Evolutionary conservation across 2,329 filamentous ascomycete genomes (phyloP), one percentile per base, ranked within the genome.

Genomic region (Pseudogymnoascus sp.): DNA sequence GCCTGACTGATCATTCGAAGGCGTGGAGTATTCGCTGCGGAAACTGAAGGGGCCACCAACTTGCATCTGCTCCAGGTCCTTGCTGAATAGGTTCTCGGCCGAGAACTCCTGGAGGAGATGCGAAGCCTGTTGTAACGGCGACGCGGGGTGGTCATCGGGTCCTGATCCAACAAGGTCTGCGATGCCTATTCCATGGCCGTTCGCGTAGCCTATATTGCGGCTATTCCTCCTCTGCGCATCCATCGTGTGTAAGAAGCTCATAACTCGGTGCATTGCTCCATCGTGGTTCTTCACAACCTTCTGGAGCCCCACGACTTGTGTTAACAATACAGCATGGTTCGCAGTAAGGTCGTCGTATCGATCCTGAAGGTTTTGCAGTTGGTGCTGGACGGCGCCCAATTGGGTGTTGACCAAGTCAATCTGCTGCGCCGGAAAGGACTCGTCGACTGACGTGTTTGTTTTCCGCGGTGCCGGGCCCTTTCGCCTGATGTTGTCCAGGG

Each of bases 391-490:
- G 8, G 92, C 93, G 60, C 91, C 85, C 60, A 97, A 80, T 69
- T 95, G 92, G 69, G 91, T 90, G 73, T 91, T 93, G 69, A 97
- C 84, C 67, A 96, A 83, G 66, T 93, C 89, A 72, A 96, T 88
- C 74, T 97, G 93, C 73, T 96, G 92, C 25, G 87, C 88, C 1
- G 91, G 89, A 25, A 90, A 85, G 62, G 90, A 87, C 51, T 89
- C 82, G 60, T 96, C 92, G 62, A 87, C 88, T 15, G 79, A 74
- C 9, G 78, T 77, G 67, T 84, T 83, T 2, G 81, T 76, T 73
- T 97, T 97, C 67, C 93, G 82, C 2, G 93, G 90, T 1, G 93
- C 92, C 0, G 94, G 94, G 2, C 94, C 93, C 77, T 99, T 99
- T 68, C 94, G 84, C 70, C 92, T 86, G 71, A 99, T 99, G 68